These are phyloP conservation scores for Beauveria medogensis DNA, from an alignment of 2,329 filamentous ascomycete genomes.

Conservation along the genomic window DNA sequence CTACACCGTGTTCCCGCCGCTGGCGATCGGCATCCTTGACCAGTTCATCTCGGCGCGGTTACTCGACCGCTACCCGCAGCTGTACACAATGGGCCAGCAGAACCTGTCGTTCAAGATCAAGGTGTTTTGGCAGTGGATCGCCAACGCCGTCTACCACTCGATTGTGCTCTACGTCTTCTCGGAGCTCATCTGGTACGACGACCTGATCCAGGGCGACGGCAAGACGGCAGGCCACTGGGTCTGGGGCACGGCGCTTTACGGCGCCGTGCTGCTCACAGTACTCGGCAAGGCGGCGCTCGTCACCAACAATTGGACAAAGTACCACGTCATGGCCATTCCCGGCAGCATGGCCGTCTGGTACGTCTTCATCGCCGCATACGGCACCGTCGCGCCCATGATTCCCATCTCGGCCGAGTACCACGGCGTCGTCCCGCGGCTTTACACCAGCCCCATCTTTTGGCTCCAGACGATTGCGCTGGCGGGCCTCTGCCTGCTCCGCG, in stretches of 20 bases:
- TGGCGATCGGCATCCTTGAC: constrained; percentile 93
- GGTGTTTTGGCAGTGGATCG: constrained; percentile 87
- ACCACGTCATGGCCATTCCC: constrained; percentile 89
- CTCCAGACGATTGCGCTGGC: constrained; percentile 77
- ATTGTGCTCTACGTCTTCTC: constrained; percentile 83
- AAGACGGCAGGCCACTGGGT: constrained; percentile 90
- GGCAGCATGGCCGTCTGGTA: constrained; percentile 91
- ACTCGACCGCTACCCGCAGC: constrained; percentile 89
- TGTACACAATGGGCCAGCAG: constrained; percentile 88
- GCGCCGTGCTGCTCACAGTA: constrained; percentile 84
- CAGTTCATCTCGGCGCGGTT: constrained; percentile 94
- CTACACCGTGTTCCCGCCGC: constrained; percentile 87
- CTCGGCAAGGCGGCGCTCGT: constrained; percentile 91
- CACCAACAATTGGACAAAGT: constrained; percentile 98
- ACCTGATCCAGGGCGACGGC: constrained; percentile 72
- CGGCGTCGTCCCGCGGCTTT: constrained; percentile 74
- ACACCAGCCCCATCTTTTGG: constrained; percentile 81
- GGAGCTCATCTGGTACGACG: constrained; percentile 72
- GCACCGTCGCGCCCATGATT: constrained; percentile 73
- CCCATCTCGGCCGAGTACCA: constrained; percentile 76
- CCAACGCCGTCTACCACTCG: constrained; percentile 92
- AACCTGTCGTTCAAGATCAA: constrained; percentile 90
- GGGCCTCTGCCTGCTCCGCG: constrained; percentile 72
- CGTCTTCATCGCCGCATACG: constrained; percentile 81
- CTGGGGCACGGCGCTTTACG: constrained; percentile 94